A percentile compares a stretch with the other conserved stretches of the same genome.
Conservation (phyloP, 2,329 filamentous ascomycete genomes). For the Parascedosporium putredinis region DNA sequence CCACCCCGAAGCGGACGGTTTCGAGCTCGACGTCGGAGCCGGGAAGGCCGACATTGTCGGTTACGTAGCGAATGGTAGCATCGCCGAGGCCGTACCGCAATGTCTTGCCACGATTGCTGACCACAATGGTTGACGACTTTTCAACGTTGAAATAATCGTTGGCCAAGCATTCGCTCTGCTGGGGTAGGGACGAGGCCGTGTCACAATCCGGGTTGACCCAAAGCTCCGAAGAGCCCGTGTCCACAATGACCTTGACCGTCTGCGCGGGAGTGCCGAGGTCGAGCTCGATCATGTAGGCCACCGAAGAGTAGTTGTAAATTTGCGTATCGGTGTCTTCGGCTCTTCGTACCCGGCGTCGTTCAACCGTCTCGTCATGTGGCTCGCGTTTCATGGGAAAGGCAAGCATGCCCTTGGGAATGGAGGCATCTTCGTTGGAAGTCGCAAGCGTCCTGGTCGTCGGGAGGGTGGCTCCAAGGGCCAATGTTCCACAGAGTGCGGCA, state of each 20-base stretch:
- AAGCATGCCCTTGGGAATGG: background rate
- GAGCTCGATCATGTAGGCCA: conserved; percentile 28
- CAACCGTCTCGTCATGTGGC: background rate
- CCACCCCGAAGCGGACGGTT: conserved; percentile 21
- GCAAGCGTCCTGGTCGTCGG: background rate
- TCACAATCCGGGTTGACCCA: conserved; percentile 31
- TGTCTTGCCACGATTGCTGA: conserved; percentile 11
- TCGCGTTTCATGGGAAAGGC: conserved; percentile 1
- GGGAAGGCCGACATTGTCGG: conserved; percentile 19
- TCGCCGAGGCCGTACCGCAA: conserved; percentile 21
- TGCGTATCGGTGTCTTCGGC: conserved; percentile 9
- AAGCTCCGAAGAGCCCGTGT: conserved; percentile 30
- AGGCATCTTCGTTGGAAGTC: background rate
- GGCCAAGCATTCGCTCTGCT: conserved; percentile 10
- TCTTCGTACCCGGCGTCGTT: background rate
- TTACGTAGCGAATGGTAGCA: conserved; percentile 18
- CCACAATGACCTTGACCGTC: conserved; percentile 27
- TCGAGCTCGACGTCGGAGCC: conserved; percentile 16
- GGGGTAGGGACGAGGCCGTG: conserved; percentile 10
- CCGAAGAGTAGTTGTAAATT: conserved; percentile 14
- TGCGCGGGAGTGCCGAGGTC: conserved; percentile 27
- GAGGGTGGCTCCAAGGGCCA: background rate
- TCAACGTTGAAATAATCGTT: conserved; percentile 12
- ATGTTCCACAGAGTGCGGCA: background rate
- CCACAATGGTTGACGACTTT: conserved; percentile 15